Conservation (phyloP, 306 rosid species). For the Ormosia emarginata region DNA sequence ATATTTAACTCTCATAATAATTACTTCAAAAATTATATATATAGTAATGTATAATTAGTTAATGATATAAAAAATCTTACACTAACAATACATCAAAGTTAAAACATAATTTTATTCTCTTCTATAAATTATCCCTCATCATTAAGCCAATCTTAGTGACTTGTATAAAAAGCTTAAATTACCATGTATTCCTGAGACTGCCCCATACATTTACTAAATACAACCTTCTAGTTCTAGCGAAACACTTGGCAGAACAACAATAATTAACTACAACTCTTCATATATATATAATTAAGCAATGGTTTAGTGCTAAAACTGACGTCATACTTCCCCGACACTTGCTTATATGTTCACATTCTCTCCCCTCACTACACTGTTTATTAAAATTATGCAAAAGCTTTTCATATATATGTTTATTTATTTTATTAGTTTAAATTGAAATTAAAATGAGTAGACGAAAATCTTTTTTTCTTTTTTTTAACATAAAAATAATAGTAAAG, state of each 20-base stretch:
- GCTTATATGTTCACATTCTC: constrained; percentile 1
- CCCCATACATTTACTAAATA: constrained; percentile 25
- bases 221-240: constrained; percentile 21
- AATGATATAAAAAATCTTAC: too few species aligned
- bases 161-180: constrained; percentile 21
- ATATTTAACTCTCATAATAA: too few species aligned
- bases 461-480: too few species aligned
- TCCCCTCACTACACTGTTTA: background rate
- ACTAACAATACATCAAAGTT: too few species aligned
- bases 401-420: background rate
- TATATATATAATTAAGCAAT: background rate
- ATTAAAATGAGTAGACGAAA: background rate
- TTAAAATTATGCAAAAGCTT: background rate
- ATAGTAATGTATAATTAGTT: too few species aligned
- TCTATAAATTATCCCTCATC: too few species aligned
- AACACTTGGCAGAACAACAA: constrained; percentile 18
- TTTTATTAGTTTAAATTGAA: background rate
- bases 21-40: too few species aligned
- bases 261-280: constrained; percentile 21
- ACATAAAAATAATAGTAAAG: too few species aligned
- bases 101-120: too few species aligned
- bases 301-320: constrained; percentile 1
- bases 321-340: constrained; percentile 28
- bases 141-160: too few species aligned
- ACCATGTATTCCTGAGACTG: background rate